Evolutionary conservation across 495 filamentous ascomycete genomes (phyloP), one percentile per base, ranked within the genome.

Genomic region (Cenococcum geophilum): DNA sequence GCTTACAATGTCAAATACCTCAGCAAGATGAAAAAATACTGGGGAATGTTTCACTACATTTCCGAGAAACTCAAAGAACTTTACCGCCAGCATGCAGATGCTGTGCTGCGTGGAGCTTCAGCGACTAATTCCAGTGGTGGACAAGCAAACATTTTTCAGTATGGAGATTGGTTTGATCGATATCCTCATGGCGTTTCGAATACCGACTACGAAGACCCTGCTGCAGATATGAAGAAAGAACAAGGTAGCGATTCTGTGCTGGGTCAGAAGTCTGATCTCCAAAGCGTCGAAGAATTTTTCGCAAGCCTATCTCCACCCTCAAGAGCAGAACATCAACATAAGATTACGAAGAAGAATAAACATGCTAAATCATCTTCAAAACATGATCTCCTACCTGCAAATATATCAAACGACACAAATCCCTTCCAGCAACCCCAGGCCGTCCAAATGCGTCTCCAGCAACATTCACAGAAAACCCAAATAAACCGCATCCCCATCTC

Each of bases 1-100:
- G 84, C 87, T 1, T 88, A 85, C 59, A 97, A 95, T 45, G 86
- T 97, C 62, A 86, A 87, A 66, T 98, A 95, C 62, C 77, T 98
- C 23, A 84, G 85, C 62, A 92, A 92, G 72, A 93, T 97, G 87
- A 96, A 95, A 76, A 88, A 87, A 62, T 91, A 93, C 70, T 98
- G 93, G 93, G 93, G 92, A 57, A 91, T 96, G 85, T 96, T 97
- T 71, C 89, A 95, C 70, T 96, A 88, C 73, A 92, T 97, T 83
- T 86, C 88, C 1, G 90, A 97, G 68, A 95, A 92, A 70, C 80
- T 96, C 27, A 92, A 92, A 60, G 89, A 93, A 59, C 85, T 93
- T 59, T 98, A 95, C 72, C 83, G 86, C 53, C 86, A 86, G 34
- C 92, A 89, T 69, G 87, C 89, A 32, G 91, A 96, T 74, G 87